phyloP scores from a whole-genome alignment of 2,329 filamentous ascomycete species.

The Fonsecaea pedrosoi region DNA sequence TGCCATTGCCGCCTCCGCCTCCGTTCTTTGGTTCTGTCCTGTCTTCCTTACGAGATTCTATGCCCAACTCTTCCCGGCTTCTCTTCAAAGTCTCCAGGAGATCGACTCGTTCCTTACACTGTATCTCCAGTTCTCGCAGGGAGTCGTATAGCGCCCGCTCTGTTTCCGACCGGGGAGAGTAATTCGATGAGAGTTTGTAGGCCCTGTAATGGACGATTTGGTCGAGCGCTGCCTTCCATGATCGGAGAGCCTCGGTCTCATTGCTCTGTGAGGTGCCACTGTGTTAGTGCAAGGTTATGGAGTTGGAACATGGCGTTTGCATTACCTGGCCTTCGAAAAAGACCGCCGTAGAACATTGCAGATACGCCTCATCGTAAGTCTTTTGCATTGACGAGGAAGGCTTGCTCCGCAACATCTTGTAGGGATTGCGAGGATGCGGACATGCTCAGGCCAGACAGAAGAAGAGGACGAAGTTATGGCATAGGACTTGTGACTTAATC shows the following conservation, averaged over 20 bases:
- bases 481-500: slow-evolving; percentile 4
- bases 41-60: slow-evolving; percentile 33
- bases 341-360: slow-evolving; percentile 92
- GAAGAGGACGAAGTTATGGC: not conserved
- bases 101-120: slow-evolving; percentile 92
- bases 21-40: slow-evolving; percentile 28
- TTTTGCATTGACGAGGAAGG: slow-evolving; percentile 82
- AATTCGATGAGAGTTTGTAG: slow-evolving; percentile 72
- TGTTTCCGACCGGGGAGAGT: slow-evolving; percentile 76
- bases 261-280: slow-evolving; percentile 68
- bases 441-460: slow-evolving; percentile 23
- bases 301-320: not conserved
- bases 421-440: slow-evolving; percentile 18
- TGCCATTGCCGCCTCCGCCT: slow-evolving; percentile 7
- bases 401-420: slow-evolving; percentile 60
- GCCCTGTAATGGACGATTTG: slow-evolving; percentile 87
- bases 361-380: slow-evolving; percentile 95
- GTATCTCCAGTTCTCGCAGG: slow-evolving; percentile 79
- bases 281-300: slow-evolving; percentile 1
- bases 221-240: slow-evolving; percentile 87
- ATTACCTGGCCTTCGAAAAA: slow-evolving; percentile 91
- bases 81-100: slow-evolving; percentile 80
- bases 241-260: slow-evolving; percentile 85
- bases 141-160: slow-evolving; percentile 84
- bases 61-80: slow-evolving; percentile 57